Evolutionary conservation across 441 rosid species (phyloP), one percentile per base, ranked within the genome.

Genomic region (Populus tomentosa): DNA sequence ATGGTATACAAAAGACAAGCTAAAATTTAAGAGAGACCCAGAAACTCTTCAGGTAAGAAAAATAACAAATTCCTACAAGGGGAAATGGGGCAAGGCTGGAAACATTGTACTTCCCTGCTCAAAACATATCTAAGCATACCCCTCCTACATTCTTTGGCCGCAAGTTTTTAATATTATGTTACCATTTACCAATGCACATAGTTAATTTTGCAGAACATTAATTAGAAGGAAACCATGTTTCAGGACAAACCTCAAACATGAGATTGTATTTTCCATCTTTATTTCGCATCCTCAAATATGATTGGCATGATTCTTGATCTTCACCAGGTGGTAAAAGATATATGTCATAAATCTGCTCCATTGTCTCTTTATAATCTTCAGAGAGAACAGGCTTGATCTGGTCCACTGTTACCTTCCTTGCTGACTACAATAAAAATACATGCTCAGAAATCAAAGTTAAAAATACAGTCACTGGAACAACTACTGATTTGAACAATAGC

Each of bases 251-350:
- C 99, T 96, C 99, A 87, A 96, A 94, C 99, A 96, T 96, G 80
- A 96, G 99, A 83, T 89, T 94, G 80, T 96, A 96, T 86, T 92
- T 94, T 84, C 98, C 99, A 76, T 96, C 98, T 89, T 91, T 96
- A 77, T 96, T 92, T 83, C 98, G 89, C 98, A 96, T 96, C 85
- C 99, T 90, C 83, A 94, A 79, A 84, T 96, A 96, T 67, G 99
- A 96, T 78, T 96, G 98, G 75, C 99, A 96, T 46, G 98, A 84
- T 84, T 94, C 97, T 50, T 91, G 94, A 87, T 96, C 98, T 90
- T 96, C 99, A 80, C 98, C 99, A 16, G 98, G 99, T 76, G 99
- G 99, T 78, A 96, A 87, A 77, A 96, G 98, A 87, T 94, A 94
- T 74, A 96, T 96, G 80, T 96, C 99, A 83, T 94, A 96, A 3